Base-by-base conservation (phyloP, 148 eudicot species). In the Mesembryanthemum crystallinum region DNA sequence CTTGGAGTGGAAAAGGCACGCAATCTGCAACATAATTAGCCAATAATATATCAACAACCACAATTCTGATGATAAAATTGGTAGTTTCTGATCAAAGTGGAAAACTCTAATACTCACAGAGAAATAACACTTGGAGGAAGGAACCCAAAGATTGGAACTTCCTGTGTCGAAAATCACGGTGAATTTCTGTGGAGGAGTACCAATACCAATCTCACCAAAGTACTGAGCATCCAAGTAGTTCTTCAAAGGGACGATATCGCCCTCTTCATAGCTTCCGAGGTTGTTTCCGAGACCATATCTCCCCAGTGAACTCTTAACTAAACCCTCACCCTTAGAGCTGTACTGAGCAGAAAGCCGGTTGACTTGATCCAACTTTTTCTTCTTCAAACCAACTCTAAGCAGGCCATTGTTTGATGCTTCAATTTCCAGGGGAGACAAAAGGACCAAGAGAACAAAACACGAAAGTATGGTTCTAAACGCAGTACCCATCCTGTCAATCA, bases 141-240 rank as follows among this genome's bases (percentile, higher is more conserved):
- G 98, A 78, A 91, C 91, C 97, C 97, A 93, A 65, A 93, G 90
- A 81, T 91, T 91, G 43, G 98, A 93, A 78, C 97, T 93, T 77
- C 98, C 98, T 8, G 94, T 93, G 82, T 93, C 98, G 60, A 93
- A 93, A 66, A 93, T 85, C 74, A 93, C 98, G 24, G 90, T 89
- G 81, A 93, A 91, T 43, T 87, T 93, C 73, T 93, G 98, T 42
- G 94, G 84, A 30, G 98, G 98, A 37, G 92, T 89, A 17, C 98
- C 98, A 81, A 93, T 87, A 69, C 91, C 94, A 83, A 93, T 91
- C 86, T 91, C 92, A 80, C 98, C 98, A 75, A 82, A 91, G 78
- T 93, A 91, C 73, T 93, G 97, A 73, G 97, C 94, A 84, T 88
- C 87, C 91, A 89, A 82, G 76, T 89, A 93, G 85, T 93, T 93